Evolutionary conservation across 169 alveolate genomes (phyloP).

Genomic region (Plasmodium vivax): DNA sequence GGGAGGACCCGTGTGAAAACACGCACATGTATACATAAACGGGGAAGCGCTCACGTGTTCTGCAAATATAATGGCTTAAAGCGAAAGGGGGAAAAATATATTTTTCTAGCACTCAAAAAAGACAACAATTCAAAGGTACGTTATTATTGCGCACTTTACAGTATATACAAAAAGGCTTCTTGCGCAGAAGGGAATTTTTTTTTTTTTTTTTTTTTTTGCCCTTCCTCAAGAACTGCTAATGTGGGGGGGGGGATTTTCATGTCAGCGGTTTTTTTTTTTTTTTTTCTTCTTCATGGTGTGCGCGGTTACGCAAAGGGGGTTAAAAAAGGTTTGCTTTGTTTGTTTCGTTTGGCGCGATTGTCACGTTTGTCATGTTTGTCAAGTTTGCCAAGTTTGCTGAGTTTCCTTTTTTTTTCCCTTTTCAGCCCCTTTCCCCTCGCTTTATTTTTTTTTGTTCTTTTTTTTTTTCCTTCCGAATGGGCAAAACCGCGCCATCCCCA

Average conservation of each 20-base stretch:
- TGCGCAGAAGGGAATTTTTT: neutral
- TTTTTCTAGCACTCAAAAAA: neutral
- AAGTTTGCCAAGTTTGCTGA: too few species aligned
- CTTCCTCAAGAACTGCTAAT: neutral
- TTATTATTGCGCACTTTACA: neutral
- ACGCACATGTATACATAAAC: neutral
- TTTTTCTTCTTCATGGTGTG: neutral
- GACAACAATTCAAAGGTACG: neutral
- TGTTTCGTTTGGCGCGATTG: too few species aligned
- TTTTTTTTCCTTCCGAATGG: neutral
- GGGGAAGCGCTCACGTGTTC: neutral
- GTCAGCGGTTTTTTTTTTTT: neutral
- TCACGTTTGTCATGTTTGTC: too few species aligned
- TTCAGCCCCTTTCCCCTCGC: neutral
- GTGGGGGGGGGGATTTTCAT: neutral
- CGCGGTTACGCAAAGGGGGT: neutral
- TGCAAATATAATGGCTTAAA: neutral
- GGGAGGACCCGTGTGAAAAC: neutral
- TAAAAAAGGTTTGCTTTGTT: neutral
- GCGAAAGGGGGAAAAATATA: neutral
- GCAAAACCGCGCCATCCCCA: neutral
- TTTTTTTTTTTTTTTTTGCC: neutral
- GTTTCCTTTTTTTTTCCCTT: too few species aligned
- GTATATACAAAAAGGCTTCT: neutral
- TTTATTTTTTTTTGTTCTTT: neutral